Evolutionary conservation across 208 protist species (phyloP).

Genomic region (Herpetomonas samuelpessoai): DNA sequence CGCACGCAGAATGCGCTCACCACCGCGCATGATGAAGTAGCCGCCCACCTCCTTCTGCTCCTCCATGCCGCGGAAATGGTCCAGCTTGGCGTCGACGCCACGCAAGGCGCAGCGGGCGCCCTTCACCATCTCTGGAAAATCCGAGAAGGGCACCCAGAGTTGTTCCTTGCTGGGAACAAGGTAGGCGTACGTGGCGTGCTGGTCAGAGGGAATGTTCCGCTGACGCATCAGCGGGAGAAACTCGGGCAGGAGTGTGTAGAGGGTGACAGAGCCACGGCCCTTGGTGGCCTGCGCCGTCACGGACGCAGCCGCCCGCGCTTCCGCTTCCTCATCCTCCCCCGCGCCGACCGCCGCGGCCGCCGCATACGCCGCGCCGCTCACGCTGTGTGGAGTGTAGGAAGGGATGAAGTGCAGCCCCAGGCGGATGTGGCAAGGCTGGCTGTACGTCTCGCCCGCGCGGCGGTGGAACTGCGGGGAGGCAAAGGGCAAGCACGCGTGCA

Average conservation of each 20-base stretch:
- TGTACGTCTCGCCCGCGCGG: slow-evolving; percentile 77
- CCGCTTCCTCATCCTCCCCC: neutral
- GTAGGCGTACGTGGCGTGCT: slow-evolving; percentile 46
- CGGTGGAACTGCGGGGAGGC: slow-evolving; percentile 84
- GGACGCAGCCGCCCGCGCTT: neutral
- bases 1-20: slow-evolving; percentile 97
- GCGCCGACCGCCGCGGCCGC: too few relatives aligned
- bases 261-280: slow-evolving; percentile 15
- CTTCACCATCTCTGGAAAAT: slow-evolving; percentile 88
- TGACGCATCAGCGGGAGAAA: slow-evolving; percentile 70
- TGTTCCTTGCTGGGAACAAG: slow-evolving; percentile 81
- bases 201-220: slow-evolving; percentile 42
- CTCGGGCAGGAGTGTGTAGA: slow-evolving; percentile 62
- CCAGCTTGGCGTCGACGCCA: slow-evolving; percentile 49
- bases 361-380: too few relatives aligned
- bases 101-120: slow-evolving; percentile 77
- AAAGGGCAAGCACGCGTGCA: slow-evolving; percentile 77
- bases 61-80: slow-evolving; percentile 85
- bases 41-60: slow-evolving; percentile 97
- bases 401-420: slow-evolving; percentile 71
- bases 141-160: slow-evolving; percentile 66
- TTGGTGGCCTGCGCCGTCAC: neutral
- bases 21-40: slow-evolving; percentile 99
- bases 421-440: slow-evolving; percentile 77
- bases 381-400: slow-evolving; percentile 3